Conservation (phyloP, 805 yeast genomes). For the Cyberlindnera xishuangbannaensis region DNA sequence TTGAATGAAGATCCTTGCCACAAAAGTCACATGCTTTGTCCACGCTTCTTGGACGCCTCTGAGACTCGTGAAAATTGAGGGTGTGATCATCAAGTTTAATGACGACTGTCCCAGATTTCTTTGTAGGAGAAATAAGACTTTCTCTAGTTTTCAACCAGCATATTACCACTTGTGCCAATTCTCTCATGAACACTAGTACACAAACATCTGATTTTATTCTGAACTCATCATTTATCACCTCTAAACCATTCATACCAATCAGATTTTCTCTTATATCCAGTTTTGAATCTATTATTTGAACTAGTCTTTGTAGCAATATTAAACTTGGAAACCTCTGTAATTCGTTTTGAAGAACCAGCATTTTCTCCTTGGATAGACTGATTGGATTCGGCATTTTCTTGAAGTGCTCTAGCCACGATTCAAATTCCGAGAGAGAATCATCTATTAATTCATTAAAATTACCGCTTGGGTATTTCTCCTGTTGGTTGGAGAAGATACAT, state of each 20-base stretch:
- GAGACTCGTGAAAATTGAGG: neutral
- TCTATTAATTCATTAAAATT: neutral
- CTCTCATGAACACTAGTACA: conserved; percentile 1
- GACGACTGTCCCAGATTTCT: too few relatives aligned
- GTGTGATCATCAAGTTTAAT: too few relatives aligned
- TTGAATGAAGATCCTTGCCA: neutral
- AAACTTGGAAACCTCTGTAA: neutral
- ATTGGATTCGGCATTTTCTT: neutral
- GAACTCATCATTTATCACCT: neutral
- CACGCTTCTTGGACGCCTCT: neutral
- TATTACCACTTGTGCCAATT: conserved; percentile 2
- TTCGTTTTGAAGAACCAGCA: neutral
- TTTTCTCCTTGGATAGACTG: neutral
- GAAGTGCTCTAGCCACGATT: neutral
- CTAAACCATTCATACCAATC: neutral
- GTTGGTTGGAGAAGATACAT: neutral
- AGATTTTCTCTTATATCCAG: neutral
- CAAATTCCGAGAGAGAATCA: conserved; percentile 1
- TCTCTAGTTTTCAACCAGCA: too few relatives aligned
- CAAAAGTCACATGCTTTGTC: neutral
- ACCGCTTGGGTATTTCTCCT: conserved; percentile 1
- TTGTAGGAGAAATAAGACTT: too few relatives aligned
- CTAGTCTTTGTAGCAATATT: neutral
- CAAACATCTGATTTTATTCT: neutral
- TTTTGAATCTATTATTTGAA: neutral